These are phyloP conservation scores for Turnera subulata DNA, from an alignment of 345 rosid genomes.

Conservation along the genomic window DNA sequence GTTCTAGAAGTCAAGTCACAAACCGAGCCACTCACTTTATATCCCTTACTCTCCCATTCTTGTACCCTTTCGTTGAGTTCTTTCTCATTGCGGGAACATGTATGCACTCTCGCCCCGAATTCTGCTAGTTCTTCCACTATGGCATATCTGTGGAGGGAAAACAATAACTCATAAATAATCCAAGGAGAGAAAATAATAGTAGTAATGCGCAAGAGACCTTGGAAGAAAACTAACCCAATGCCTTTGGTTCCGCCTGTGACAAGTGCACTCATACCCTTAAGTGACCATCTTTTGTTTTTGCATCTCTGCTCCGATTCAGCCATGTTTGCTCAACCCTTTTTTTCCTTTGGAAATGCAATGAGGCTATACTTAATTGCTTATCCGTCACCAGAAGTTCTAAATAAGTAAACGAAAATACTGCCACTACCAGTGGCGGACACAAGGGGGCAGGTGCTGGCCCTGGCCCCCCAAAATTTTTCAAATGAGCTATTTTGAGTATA, in stretches of 20 bases:
- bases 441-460: too few relatives aligned
- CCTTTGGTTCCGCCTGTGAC: conserved; percentile 29
- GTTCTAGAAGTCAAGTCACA: conserved; percentile 8
- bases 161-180: too few relatives aligned
- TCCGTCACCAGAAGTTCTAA: too few relatives aligned
- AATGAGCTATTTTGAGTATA: too few relatives aligned
- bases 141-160: conserved; percentile 13
- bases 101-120: conserved; percentile 17
- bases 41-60: conserved; percentile 18
- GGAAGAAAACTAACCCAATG: conserved; percentile 13
- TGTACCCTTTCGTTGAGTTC: conserved; percentile 6
- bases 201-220: too few relatives aligned
- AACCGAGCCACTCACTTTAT: conserved; percentile 7
- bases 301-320: neutral
- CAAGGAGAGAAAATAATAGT: too few relatives aligned
- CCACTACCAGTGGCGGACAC: too few relatives aligned
- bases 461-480: too few relatives aligned
- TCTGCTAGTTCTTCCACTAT: conserved; percentile 24
- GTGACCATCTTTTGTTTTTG: conserved; percentile 21
- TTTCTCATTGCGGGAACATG: conserved; percentile 6
- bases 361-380: too few relatives aligned
- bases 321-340: too few relatives aligned
- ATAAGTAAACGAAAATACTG: too few relatives aligned
- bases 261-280: conserved; percentile 24
- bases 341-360: too few relatives aligned